Evolutionary conservation across 2,329 filamentous ascomycete species (phyloP), one percentile per base, ranked within the genome.

Genomic region (Coniella vitis): DNA sequence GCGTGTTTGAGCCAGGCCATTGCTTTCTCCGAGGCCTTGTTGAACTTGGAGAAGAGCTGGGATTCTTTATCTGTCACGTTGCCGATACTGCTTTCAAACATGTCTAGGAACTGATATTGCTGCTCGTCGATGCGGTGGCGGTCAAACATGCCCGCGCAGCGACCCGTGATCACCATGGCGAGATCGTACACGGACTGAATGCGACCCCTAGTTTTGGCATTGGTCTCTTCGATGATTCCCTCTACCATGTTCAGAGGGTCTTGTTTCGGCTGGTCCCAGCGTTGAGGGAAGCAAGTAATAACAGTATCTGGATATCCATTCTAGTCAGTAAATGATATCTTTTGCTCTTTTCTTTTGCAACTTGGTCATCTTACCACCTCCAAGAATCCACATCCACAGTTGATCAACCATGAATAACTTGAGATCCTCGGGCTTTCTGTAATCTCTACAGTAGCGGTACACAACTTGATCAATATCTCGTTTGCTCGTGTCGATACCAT

Each of bases 401-500:
- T 85, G 81, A 58, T 85, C 81, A 0, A 85, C 81, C 80, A 84
- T 84, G 60, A 82, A 82, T 3, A 84, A 74, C 52, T 82, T 82
- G 1, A 71, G 70, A 48, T 80, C 75, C 2, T 64, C 55, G 9
- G 5, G 16, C n/a, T 38, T 14, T 2, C 54, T 53, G 41, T 66
- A 55, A 19, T 57, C 60, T 48, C 64, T 56, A 63, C 64, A 61
- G 55, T 83, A 83, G 10, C 81, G 71, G 58, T 78, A 83, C 1
- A 84, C 79, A 1, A 84, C 81, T 59, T 85, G 81, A 55, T 84
- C 79, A 29, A 69, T 66, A 54, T 85, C 81, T 32, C 81, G 73
- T 8, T 66, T 70, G 38, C 73, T 67, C 0, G 81, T 85, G 55
- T 83, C 75, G 45, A 79, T 78, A 40, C 79, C 80, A 35, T 81